Base-by-base conservation (phyloP, 768 basidiomycete species). In the Panaeolus cyanescens region DNA sequence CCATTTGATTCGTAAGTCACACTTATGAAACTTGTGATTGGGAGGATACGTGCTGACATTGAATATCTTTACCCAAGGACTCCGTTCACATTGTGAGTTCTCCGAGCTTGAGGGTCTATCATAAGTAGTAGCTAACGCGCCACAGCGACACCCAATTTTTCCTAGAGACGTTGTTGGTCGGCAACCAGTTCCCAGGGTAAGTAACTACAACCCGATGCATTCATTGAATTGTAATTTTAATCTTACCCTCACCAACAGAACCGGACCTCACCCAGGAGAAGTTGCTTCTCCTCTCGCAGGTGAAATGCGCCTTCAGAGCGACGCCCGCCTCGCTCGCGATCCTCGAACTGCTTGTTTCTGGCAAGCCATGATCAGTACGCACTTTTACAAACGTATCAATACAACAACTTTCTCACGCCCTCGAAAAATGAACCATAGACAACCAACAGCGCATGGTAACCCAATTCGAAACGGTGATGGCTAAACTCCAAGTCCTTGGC, bases 271-370 rank as follows among this genome's bases (percentile, higher is more conserved):
- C 9, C 32, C 66, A 1, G 77, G 79, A 58, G 75, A 78, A 62
- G 72, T 75, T 3, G 28, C 61, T 32, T 76, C 76, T 2, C 73
- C 76, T 9, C 65, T 79, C 15, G 63, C 62, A 19, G 78, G 77
- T 19, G 77, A 77, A 62, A 71, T 79, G 69, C 75, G 77, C 56
- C 72, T 79, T 13, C 74, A 78, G 64, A 77, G 75, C 54, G 77
- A 79, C 67, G 74, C 70, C 39, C 64, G 68, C 10, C 45, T 28
- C 45, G 45, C 45, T 28, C 45, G 45, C 15, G 45, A 65, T 39
- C 50, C 61, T 9, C 58, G 67, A 20, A 67, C 65, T 19, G 65
- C 67, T 20, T 68, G 66, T 59, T 53, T 65, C 2, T 70, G 67
- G 67, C 68, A 69, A 50, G 25, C 45, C 45, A 28, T 50, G 45